Base-by-base conservation (phyloP, 352 stramenopile species). In the Hyphochytrium catenoides region DNA sequence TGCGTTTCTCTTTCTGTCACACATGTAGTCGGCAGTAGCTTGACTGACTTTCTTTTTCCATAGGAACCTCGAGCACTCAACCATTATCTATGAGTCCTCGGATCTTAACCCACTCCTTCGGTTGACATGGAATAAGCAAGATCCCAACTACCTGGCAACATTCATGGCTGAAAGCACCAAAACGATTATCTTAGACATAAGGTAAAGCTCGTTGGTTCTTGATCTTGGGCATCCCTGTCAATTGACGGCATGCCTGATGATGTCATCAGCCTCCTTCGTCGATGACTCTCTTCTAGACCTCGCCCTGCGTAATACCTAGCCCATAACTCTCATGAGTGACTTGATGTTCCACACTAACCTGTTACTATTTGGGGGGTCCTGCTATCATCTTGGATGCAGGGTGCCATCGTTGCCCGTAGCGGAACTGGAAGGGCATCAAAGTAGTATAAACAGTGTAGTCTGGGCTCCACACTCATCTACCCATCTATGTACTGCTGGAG, bases 81-180 rank as follows among this genome's bases (percentile, higher is more conserved):
- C 67, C n/a, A 97, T 98, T 36, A 68, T 96, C 30, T 98, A 95
- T 52, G 83, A 97, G 54, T 74, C 74, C 5, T 63, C 56, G 1
- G 54, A 73, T 4, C 51, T 93, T 12, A 52, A 69, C 26, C 67
- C 91, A 22, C 54, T 98, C 12, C 56, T 98, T 8, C 63, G 87
- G 11, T 44, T 98, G 23, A 79, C 82, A 36, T 96, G 85, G 82
- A 97, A 95, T 57, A 91, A 93, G 46, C 76, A 93, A 31, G 89
- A 98, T 59, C 64, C 89, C 6, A 91, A 93, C 35, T 97, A 95
- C 46, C 54, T 97, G 28, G 91, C 89, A 3, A 89, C 77, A 0
- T 91, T 97, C 32, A 62, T 77, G 15, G 67, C 85, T 2, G 79
- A 95, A 39, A 89, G 70, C 27, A 46, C 63, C 9, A 86, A 68